Evolutionary conservation across 352 stramenopile species (phyloP).

Genomic region (Pythium pyrilobum): DNA sequence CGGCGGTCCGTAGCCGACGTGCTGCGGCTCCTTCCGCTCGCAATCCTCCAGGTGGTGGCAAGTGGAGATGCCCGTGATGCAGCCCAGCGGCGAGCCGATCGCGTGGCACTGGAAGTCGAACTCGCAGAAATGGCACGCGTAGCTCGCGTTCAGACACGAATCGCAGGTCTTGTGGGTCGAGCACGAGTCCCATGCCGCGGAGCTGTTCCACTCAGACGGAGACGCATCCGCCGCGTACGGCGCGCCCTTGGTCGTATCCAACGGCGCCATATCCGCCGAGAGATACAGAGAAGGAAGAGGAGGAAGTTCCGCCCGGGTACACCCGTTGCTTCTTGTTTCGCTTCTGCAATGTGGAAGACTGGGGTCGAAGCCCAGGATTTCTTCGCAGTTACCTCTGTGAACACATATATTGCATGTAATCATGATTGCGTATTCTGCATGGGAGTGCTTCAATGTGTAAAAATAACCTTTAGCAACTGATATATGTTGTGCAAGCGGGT

Average conservation of each 20-base stretch:
- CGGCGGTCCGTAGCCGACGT: slow-evolving; percentile 77
- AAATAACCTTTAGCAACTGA: not conserved
- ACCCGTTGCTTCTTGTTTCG: not conserved
- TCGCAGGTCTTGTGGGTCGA: slow-evolving; percentile 64
- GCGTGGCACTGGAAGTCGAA: slow-evolving; percentile 81
- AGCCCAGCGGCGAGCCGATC: slow-evolving; percentile 64
- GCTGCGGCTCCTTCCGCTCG: slow-evolving; percentile 59
- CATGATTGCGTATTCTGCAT: no score
- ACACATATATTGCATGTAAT: not conserved
- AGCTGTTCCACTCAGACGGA: slow-evolving; percentile 8
- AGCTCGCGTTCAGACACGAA: slow-evolving; percentile 65
- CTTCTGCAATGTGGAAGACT: not conserved
- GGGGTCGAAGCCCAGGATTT: slow-evolving; percentile 5
- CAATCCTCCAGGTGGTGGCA: slow-evolving; percentile 85
- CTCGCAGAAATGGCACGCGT: slow-evolving; percentile 79
- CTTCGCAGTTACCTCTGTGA: not conserved
- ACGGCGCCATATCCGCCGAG: not conserved
- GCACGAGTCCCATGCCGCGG: slow-evolving; percentile 32
- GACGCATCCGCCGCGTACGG: not conserved
- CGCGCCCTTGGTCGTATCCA: not conserved
- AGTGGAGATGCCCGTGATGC: slow-evolving; percentile 59
- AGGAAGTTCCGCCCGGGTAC: no score
- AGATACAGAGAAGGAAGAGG: not conserved
- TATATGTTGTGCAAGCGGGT: slow-evolving; percentile 7
- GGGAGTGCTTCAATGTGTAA: not conserved